These are phyloP conservation scores for Aethionema arabicum DNA, from an alignment of 345 rosid genomes.

Conservation along the genomic window DNA sequence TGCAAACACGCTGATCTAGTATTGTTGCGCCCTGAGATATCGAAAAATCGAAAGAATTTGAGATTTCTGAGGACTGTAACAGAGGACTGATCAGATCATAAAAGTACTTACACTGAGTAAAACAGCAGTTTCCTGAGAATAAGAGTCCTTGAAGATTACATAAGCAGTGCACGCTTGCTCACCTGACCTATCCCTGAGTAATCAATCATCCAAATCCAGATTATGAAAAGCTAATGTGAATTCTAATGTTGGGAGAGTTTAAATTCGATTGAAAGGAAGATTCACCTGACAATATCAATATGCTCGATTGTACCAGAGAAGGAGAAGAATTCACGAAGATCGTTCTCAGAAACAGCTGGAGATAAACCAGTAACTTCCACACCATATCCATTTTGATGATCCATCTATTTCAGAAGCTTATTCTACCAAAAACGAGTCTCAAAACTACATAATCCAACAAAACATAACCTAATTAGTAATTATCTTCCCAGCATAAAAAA, in stretches of 20 bases:
- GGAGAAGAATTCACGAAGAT: constrained; percentile 67
- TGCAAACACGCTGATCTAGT: constrained; percentile 71
- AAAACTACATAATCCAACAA: neutral
- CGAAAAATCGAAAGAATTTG: neutral
- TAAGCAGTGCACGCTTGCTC: constrained; percentile 51
- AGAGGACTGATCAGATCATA: neutral
- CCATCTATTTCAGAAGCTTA: constrained; percentile 43
- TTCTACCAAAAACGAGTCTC: neutral
- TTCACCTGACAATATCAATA: constrained; percentile 64
- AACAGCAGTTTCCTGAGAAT: constrained; percentile 79
- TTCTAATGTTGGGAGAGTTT: neutral
- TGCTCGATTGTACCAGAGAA: constrained; percentile 61
- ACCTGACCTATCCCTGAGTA: constrained; percentile 27
- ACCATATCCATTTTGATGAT: constrained; percentile 43
- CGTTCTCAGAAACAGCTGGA: constrained; percentile 60
- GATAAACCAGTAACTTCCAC: constrained; percentile 75
- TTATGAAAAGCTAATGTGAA: neutral
- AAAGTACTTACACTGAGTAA: constrained; percentile 63
- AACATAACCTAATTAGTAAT: neutral
- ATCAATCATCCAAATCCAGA: constrained; percentile 3
- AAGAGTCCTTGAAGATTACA: constrained; percentile 77
- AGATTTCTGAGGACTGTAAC: neutral
- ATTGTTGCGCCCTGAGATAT: constrained; percentile 70
- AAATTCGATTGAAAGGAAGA: neutral
- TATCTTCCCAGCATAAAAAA: neutral